Conservation (phyloP, 805 yeast species). For the Lachancea sp. region DNA sequence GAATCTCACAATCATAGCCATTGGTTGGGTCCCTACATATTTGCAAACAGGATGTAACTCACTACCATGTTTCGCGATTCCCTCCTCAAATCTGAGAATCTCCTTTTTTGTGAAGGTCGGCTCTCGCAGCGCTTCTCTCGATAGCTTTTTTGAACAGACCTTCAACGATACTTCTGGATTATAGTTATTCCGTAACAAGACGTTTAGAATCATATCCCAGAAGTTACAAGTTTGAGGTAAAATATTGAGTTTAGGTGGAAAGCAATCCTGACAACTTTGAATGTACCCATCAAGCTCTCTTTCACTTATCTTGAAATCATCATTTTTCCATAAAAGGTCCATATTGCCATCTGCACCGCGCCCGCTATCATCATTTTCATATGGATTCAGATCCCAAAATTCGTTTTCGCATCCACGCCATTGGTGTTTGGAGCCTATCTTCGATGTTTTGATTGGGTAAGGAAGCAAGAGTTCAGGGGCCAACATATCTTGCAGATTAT, state of each 20-base stretch:
- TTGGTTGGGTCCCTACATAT: constrained; percentile 65
- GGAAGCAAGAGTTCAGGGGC: constrained; percentile 18
- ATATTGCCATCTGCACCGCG: constrained; percentile 71
- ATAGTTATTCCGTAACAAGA: constrained; percentile 46
- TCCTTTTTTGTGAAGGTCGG: constrained; percentile 71
- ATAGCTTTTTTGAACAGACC: constrained; percentile 39
- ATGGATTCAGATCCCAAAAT: constrained; percentile 13
- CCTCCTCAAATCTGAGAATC: constrained; percentile 62
- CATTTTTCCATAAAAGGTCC: constrained; percentile 60
- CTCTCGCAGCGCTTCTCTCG: constrained; percentile 58
- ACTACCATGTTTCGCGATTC: constrained; percentile 64
- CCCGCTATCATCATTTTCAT: constrained; percentile 4
- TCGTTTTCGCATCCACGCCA: constrained; percentile 24
- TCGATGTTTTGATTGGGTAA: constrained; percentile 25
- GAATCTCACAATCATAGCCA: constrained; percentile 75
- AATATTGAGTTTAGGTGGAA: constrained; percentile 51
- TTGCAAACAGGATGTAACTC: constrained; percentile 69
- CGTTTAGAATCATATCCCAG: constrained; percentile 61
- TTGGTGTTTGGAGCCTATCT: constrained; percentile 25
- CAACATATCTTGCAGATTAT: constrained; percentile 20
- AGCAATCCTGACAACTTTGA: constrained; percentile 41
- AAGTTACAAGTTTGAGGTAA: constrained; percentile 71
- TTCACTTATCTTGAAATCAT: constrained; percentile 18
- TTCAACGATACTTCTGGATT: constrained; percentile 45
- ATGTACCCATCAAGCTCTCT: constrained; percentile 49